A percentile compares a stretch with the other conserved stretches of the same genome.
These are phyloP conservation scores for Thalia dealbata DNA, from an alignment of 176 grass and related monocot species.

Conservation along the genomic window DNA sequence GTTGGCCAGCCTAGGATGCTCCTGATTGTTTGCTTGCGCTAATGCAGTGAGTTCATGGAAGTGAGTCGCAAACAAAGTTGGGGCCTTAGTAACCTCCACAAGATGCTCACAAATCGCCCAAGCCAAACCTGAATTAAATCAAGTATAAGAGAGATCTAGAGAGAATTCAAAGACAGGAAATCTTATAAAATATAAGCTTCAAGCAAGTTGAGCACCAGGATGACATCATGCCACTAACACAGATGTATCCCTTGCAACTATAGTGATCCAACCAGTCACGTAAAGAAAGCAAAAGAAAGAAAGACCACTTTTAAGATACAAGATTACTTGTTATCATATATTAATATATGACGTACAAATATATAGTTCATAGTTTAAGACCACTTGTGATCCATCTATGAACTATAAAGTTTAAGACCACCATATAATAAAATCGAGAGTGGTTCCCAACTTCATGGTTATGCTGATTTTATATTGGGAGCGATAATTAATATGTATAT, in stretches of 20 bases:
- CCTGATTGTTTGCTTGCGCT: conserved; percentile 43
- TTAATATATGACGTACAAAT: background rate
- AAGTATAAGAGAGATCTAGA: background rate
- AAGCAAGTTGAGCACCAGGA: background rate
- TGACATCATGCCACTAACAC: background rate
- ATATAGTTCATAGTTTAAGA: no score
- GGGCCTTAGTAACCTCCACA: conserved; percentile 78
- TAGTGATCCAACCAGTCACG: background rate
- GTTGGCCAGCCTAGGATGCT: conserved; percentile 17
- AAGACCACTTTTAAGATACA: background rate
- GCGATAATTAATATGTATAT: background rate
- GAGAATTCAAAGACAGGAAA: background rate
- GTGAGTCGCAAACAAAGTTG: conserved; percentile 91
- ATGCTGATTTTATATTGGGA: background rate
- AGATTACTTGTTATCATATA: background rate
- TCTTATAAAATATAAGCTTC: background rate
- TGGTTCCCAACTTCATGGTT: background rate
- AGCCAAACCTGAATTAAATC: conserved; percentile 51
- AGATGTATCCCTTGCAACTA: background rate
- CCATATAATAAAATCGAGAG: background rate
- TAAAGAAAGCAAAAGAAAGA: background rate
- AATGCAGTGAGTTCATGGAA: conserved; percentile 97
- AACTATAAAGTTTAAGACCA: background rate
- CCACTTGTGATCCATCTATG: no score
- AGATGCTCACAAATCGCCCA: conserved; percentile 99